These are phyloP conservation scores for Basidioascus undulatus DNA, from an alignment of 768 basidiomycete genomes.

Conservation along the genomic window DNA sequence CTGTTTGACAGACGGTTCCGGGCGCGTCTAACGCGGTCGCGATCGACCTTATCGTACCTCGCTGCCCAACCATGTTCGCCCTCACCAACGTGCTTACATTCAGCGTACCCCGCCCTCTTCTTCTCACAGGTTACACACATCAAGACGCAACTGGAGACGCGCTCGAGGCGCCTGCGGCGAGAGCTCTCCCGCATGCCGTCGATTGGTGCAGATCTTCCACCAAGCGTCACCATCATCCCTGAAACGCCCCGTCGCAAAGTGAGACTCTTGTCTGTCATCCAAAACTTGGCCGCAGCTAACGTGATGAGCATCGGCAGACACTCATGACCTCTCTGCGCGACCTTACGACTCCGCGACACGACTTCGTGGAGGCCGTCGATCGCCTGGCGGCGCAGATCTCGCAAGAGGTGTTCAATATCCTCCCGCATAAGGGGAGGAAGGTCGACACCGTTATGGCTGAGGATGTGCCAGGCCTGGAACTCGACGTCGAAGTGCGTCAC, in stretches of 20 bases:
- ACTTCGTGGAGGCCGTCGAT: slow-evolving; percentile 83
- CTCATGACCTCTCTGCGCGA: slow-evolving; percentile 73
- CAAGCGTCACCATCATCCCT: slow-evolving; percentile 38
- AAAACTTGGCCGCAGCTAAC: not conserved
- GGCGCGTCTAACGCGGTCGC: slow-evolving; percentile 72
- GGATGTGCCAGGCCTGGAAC: slow-evolving; percentile 36
- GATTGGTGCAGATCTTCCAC: no score
- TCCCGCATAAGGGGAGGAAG: slow-evolving; percentile 55
- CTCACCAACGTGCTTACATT: no score
- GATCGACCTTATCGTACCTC: slow-evolving; percentile 78
- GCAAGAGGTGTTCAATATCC: no score
- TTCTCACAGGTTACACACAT: slow-evolving; percentile 84
- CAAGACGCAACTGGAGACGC: slow-evolving; percentile 53
- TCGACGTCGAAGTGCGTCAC: slow-evolving; percentile 31
- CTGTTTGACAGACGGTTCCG: slow-evolving; percentile 58
- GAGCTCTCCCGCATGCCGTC: slow-evolving; percentile 52
- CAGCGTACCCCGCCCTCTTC: no score
- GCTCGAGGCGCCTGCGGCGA: slow-evolving; percentile 44
- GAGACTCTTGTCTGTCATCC: slow-evolving; percentile 7
- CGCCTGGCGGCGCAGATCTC: slow-evolving; percentile 59
- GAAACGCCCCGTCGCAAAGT: slow-evolving; percentile 64
- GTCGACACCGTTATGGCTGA: slow-evolving; percentile 24
- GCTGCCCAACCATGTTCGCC: no score
- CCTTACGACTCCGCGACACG: slow-evolving; percentile 39
- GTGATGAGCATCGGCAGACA: not conserved